phyloP scores from a whole-genome alignment of 2,329 filamentous ascomycete genomes.

The Fusarium succisae region DNA sequence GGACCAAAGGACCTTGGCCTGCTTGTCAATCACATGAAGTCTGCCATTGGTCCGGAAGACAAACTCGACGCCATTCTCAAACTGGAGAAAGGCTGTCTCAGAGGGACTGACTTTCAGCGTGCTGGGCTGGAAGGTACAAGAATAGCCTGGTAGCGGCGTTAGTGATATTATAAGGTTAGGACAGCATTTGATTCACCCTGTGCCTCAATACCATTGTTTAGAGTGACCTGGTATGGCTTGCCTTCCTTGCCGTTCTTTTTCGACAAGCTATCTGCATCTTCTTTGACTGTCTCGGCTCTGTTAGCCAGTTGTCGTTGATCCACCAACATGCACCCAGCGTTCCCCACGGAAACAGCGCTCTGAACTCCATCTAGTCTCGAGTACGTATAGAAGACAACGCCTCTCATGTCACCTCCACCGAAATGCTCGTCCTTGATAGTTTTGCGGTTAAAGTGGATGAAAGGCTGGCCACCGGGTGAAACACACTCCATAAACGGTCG shows the following conservation, averaged over 20 bases:
- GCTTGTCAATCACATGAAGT: neutral
- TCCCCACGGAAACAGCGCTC: neutral
- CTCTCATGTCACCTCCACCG: neutral
- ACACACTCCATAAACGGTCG: too few species aligned
- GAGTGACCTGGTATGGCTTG: neutral
- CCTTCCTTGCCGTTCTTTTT: neutral
- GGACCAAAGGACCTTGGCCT: neutral
- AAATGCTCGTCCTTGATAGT: neutral
- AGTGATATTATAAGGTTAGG: neutral
- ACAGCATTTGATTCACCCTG: neutral
- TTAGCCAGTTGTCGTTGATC: neutral
- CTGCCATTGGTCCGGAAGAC: accelerated
- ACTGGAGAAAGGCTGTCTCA: neutral
- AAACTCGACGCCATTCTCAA: neutral
- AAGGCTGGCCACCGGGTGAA: neutral
- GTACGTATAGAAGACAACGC: neutral
- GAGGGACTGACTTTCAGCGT: neutral
- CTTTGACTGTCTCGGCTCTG: neutral
- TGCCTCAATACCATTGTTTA: accelerated
- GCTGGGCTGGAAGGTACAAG: neutral
- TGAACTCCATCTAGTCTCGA: neutral
- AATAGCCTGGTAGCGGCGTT: neutral
- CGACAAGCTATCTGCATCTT: accelerated
- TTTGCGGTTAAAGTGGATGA: neutral
- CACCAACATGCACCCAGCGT: neutral